Evolutionary conservation across 2,329 filamentous ascomycete species (phyloP).

Genomic region (Apiospora aurea): DNA sequence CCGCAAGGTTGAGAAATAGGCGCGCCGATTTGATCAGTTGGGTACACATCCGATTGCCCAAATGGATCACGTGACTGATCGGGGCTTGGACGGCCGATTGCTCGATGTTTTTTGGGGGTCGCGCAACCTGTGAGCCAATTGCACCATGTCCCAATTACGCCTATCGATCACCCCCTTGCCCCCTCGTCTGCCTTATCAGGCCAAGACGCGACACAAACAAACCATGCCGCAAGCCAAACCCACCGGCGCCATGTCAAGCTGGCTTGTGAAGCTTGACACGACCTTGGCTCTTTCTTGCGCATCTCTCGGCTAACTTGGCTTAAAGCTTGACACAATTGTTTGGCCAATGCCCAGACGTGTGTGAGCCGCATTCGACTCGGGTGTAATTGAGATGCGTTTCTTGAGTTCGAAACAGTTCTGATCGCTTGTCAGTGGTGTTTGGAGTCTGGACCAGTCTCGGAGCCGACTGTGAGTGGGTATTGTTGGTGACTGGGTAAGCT

Average conservation of each 20-base stretch:
- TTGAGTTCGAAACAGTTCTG: not conserved
- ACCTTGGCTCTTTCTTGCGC: not conserved
- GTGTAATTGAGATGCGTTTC: not conserved
- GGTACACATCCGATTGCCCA: not conserved
- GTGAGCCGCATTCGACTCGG: not conserved
- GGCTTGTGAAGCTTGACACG: constrained; percentile 11
- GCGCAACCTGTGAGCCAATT: not conserved
- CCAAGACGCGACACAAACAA: constrained; percentile 18
- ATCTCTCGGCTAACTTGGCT: constrained; percentile 20
- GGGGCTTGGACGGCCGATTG: not conserved
- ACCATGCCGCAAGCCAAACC: not conserved
- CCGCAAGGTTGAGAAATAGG: not conserved
- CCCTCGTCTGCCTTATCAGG: not conserved
- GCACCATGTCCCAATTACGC: not conserved
- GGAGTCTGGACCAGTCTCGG: not conserved
- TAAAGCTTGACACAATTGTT: not conserved
- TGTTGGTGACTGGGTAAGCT: not conserved
- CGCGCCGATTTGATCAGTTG: no score
- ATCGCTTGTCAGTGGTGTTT: not conserved
- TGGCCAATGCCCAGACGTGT: not conserved
- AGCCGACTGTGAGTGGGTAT: not conserved
- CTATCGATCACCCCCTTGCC: not conserved
- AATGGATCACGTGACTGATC: not conserved
- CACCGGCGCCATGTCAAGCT: not conserved
- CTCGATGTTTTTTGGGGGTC: not conserved